Evolutionary conservation across 164 flowering plant genomes (phyloP).

Genomic region (Nymphaea thermarum): DNA sequence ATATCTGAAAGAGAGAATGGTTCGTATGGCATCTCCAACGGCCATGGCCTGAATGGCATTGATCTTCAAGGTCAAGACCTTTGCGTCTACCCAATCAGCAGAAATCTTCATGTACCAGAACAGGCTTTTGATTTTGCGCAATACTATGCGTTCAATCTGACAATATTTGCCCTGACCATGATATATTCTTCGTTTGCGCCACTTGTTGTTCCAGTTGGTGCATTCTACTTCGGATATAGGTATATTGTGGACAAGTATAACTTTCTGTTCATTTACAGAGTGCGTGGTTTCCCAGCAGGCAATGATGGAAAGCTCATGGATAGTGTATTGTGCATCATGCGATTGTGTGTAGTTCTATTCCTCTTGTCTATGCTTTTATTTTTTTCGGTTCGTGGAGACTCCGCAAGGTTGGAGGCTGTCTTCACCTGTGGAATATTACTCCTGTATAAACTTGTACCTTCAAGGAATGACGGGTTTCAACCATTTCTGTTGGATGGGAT

Average conservation of each 20-base stretch:
- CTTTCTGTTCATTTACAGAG: slow-evolving; percentile 88
- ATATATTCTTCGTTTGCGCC: slow-evolving; percentile 89
- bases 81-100: slow-evolving; percentile 65
- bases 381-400: slow-evolving; percentile 86
- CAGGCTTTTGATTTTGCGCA: slow-evolving; percentile 97
- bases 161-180: slow-evolving; percentile 89
- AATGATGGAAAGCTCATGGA: slow-evolving; percentile 98
- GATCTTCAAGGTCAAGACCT: slow-evolving; percentile 67
- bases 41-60: slow-evolving; percentile 19
- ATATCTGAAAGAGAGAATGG: slow-evolving; percentile 32
- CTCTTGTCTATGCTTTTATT: slow-evolving; percentile 87
- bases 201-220: slow-evolving; percentile 90
- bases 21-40: slow-evolving; percentile 13
- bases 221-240: slow-evolving; percentile 87
- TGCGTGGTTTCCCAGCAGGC: slow-evolving; percentile 93
- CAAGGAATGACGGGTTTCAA: slow-evolving; percentile 48
- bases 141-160: slow-evolving; percentile 93
- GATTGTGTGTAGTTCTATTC: slow-evolving; percentile 81
- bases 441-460: slow-evolving; percentile 76
- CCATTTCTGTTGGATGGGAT: slow-evolving; percentile 67
- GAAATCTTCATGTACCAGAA: slow-evolving; percentile 76
- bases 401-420: slow-evolving; percentile 89
- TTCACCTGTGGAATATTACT: slow-evolving; percentile 69
- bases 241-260: slow-evolving; percentile 97
- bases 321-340: slow-evolving; percentile 76